Base-by-base conservation (phyloP, 1,284 basidiomycete species). In the Cutaneotrichosporon cutaneum region DNA sequence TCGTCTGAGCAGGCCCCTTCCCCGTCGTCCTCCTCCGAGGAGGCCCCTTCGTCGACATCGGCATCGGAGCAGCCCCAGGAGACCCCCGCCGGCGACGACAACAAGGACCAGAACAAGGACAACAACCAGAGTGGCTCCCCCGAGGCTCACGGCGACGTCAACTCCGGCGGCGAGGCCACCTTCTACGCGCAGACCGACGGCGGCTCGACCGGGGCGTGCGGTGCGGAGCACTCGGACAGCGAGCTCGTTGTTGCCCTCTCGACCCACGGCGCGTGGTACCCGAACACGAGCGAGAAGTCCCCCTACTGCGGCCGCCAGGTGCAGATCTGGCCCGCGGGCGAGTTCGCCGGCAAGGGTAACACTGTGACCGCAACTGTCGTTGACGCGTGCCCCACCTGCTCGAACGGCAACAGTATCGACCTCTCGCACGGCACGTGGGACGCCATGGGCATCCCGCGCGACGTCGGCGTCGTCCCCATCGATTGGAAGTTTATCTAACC, bases 351-450 rank as follows among this genome's bases (percentile, higher is more conserved):
- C 32, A 22, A 47, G 26, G 52, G 39, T 3, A 54, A 47, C 53
- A 13, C 54, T 35, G 85, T 90, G 64, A 82, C 77, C 3, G 91
- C 87, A 61, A 83, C 81, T 24, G 82, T 94, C 69, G 88, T 84
- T 63, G 92, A 94, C 71, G 86, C 83, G 26, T 95, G 93, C 84
- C 92, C 92, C n/a, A 87, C 86, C 9, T 97, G 94, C 82, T 57
- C 42, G 59, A 64, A 66, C 61, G 56, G 58, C 36, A 82, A 88
- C 75, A 88, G 86, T 27, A 68, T 97, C 72, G 94, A 97, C 76
- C 84, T 96, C 62, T 92, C 90, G 14, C 11, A 16, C 26, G 57
- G 33, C 21, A n/a, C 33, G 11, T 58, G 36, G 50, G 21, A 22
- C 22, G 50, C 44, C 30, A 45, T 60, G 27, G 54, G 26, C 48